phyloP scores from a whole-genome alignment of 2,329 filamentous ascomycete species.

The Aspergillus vadensis region DNA sequence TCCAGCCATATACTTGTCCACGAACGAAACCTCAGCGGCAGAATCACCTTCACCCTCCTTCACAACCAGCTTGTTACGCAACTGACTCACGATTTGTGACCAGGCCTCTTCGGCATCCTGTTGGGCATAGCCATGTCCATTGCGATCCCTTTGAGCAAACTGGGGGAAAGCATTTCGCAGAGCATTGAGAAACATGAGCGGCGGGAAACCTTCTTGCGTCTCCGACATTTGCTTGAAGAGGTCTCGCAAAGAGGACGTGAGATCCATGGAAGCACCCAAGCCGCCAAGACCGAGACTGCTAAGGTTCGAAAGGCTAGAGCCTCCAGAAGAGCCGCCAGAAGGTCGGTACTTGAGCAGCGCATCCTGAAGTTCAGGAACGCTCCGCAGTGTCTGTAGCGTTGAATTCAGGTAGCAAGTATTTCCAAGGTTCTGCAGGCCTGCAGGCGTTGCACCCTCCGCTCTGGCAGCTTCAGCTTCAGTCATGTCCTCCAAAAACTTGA shows the following conservation, averaged over 20 bases:
- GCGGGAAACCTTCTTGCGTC: conserved; percentile 84
- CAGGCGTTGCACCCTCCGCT: conserved; percentile 79
- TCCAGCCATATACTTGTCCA: conserved; percentile 89
- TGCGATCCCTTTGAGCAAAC: conserved; percentile 85
- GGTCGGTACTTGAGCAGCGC: conserved; percentile 67
- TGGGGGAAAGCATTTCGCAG: conserved; percentile 82
- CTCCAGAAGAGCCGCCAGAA: conserved; percentile 33
- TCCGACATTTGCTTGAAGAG: conserved; percentile 87
- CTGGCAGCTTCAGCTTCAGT: conserved; percentile 87
- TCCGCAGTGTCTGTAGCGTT: conserved; percentile 84
- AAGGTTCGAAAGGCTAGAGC: conserved; percentile 46
- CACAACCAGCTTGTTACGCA: conserved; percentile 75
- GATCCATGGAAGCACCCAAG: conserved; percentile 64
- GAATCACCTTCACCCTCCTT: conserved; percentile 52
- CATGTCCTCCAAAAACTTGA: conserved; percentile 97
- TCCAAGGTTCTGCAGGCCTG: conserved; percentile 86
- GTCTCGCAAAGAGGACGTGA: conserved; percentile 75
- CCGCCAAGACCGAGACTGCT: conserved; percentile 60
- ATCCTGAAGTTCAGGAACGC: conserved; percentile 87
- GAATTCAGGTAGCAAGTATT: conserved; percentile 99
- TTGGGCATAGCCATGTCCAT: conserved; percentile 85
- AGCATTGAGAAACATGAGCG: conserved; percentile 77
- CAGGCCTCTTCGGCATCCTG: conserved; percentile 98
- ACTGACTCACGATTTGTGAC: conserved; percentile 87
- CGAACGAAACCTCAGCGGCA: conserved; percentile 65